Evolutionary conservation across 139 green algal genomes (phyloP).

Genomic region (Coelastrella sp.): DNA sequence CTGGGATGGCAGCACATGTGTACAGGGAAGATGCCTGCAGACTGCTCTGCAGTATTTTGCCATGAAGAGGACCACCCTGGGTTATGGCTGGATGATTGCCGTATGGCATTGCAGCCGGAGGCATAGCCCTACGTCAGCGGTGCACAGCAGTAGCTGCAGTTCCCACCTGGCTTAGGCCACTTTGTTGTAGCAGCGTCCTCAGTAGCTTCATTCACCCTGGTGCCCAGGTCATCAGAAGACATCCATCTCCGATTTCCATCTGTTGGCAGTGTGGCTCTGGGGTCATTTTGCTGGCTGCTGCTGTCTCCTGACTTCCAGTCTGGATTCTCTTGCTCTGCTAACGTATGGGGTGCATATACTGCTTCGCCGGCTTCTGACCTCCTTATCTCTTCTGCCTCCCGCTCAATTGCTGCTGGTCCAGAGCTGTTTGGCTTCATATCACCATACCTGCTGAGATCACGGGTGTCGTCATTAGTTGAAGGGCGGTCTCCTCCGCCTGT

Average conservation of each 20-base stretch:
- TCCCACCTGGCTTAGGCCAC: neutral
- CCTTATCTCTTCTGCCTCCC: neutral
- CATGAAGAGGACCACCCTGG: too few species aligned
- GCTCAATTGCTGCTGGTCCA: neutral
- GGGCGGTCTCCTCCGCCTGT: neutral
- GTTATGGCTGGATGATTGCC: neutral
- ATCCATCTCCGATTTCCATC: neutral
- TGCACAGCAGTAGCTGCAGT: neutral
- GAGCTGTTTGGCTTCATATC: neutral
- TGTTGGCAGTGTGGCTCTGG: neutral
- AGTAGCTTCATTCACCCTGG: neutral
- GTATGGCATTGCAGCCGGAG: neutral
- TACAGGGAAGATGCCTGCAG: too few species aligned
- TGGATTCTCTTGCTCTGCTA: neutral
- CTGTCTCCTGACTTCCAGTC: neutral
- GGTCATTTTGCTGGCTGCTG: neutral
- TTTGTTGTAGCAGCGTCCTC: neutral
- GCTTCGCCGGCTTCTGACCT: neutral
- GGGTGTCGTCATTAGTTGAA: neutral
- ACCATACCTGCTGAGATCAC: neutral
- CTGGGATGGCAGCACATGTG: too few species aligned
- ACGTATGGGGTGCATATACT: neutral
- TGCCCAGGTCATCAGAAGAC: neutral
- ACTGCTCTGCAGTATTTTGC: too few species aligned
- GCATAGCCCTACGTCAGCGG: neutral